phyloP scores from a whole-genome alignment of 2,329 filamentous ascomycete genomes.

The Colletotrichum noveboracense region DNA sequence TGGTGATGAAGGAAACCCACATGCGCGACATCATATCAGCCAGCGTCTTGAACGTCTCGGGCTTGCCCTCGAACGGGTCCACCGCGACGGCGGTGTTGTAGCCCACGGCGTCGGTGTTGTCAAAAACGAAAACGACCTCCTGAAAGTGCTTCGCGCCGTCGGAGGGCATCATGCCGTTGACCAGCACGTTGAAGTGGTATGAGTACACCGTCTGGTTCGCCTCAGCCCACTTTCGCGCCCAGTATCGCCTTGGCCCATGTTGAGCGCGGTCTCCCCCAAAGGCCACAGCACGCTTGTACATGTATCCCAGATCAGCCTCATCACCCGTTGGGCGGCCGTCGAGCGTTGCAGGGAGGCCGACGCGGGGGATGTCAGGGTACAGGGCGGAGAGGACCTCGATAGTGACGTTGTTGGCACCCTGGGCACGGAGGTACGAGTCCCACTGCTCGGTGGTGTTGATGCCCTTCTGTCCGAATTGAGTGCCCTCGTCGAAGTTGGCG shows the following conservation, averaged over 20 bases:
- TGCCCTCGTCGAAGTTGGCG: slow-evolving; percentile 69
- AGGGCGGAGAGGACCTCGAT: slow-evolving; percentile 42
- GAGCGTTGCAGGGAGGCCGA: slow-evolving; percentile 52
- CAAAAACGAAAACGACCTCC: slow-evolving; percentile 47
- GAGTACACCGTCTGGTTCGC: slow-evolving; percentile 58
- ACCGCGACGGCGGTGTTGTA: slow-evolving; percentile 50
- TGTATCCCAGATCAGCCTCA: slow-evolving; percentile 39
- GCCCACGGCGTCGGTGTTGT: slow-evolving; percentile 54
- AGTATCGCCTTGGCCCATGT: slow-evolving; percentile 58
- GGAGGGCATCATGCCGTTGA: slow-evolving; percentile 20
- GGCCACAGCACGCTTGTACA: slow-evolving; percentile 61
- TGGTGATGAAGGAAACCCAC: slow-evolving; percentile 57
- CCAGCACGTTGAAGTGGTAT: slow-evolving; percentile 50
- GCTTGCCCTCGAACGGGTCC: slow-evolving; percentile 44
- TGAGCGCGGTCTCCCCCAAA: slow-evolving; percentile 60
- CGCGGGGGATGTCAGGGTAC: slow-evolving; percentile 55
- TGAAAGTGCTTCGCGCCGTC: slow-evolving; percentile 32
- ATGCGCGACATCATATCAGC: slow-evolving; percentile 53
- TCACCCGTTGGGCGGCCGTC: slow-evolving; percentile 29
- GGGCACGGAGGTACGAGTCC: slow-evolving; percentile 37
- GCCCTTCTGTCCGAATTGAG: slow-evolving; percentile 55
- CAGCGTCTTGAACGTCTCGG: slow-evolving; percentile 44
- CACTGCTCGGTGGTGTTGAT: slow-evolving; percentile 63
- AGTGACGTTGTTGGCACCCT: slow-evolving; percentile 27
- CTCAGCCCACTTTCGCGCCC: slow-evolving; percentile 56